phyloP scores from a whole-genome alignment of 768 basidiomycete species.

The Rhizopogon salebrosus region DNA sequence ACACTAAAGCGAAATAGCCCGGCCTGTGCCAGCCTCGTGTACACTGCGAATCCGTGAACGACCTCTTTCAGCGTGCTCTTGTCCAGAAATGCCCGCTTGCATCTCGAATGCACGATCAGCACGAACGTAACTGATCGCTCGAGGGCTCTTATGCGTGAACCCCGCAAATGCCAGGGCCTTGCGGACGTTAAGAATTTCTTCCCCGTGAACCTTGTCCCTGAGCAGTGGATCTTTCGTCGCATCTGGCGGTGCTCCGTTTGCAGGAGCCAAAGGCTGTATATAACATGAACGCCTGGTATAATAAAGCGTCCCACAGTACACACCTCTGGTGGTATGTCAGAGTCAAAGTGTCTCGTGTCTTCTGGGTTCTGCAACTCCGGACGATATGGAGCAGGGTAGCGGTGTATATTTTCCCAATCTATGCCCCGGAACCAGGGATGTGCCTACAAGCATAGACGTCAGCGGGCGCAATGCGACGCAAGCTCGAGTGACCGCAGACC shows the following conservation, averaged over 20 bases:
- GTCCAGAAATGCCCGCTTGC: slow-evolving; percentile 44
- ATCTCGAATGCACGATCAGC: slow-evolving; percentile 70
- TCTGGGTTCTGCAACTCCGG: slow-evolving; percentile 78
- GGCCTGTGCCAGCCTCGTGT: slow-evolving; percentile 62
- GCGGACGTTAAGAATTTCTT: slow-evolving; percentile 81
- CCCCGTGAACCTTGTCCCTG: slow-evolving; percentile 79
- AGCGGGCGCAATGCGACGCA: slow-evolving; percentile 11
- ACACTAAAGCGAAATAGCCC: slow-evolving; percentile 78
- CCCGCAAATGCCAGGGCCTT: slow-evolving; percentile 90
- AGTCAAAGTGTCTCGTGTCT: slow-evolving; percentile 94
- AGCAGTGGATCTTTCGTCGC: slow-evolving; percentile 88
- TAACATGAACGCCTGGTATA: slow-evolving; percentile 15
- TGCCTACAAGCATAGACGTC: slow-evolving; percentile 37
- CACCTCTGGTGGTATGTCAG: slow-evolving; percentile 90
- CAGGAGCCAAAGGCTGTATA: slow-evolving; percentile 77
- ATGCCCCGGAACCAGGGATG: slow-evolving; percentile 91
- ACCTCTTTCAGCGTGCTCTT: slow-evolving; percentile 51
- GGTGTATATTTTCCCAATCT: slow-evolving; percentile 86
- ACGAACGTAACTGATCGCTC: slow-evolving; percentile 69
- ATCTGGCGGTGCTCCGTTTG: slow-evolving; percentile 79
- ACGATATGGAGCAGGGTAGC: slow-evolving; percentile 79
- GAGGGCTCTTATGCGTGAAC: slow-evolving; percentile 87
- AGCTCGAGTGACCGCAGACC: slow-evolving; percentile 35
- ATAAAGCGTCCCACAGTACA: slow-evolving; percentile 26
- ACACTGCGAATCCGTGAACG: slow-evolving; percentile 58